phyloP scores from a whole-genome alignment of 306 rosid species.

The Trifolium fragiferum region DNA sequence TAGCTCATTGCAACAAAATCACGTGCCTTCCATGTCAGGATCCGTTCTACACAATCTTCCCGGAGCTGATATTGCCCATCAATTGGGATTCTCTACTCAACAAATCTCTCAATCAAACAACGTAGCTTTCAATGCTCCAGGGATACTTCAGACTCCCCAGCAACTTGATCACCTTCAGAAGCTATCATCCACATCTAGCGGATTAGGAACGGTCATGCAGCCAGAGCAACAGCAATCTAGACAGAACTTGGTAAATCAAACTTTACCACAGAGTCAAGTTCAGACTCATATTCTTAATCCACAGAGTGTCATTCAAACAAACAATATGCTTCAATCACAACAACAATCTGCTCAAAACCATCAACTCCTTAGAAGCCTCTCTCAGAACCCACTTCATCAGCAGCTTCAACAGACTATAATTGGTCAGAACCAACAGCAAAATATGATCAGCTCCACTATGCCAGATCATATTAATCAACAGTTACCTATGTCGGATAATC shows the following conservation, averaged over 20 bases:
- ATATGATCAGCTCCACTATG: slow-evolving; percentile 51
- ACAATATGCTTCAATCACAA: slow-evolving; percentile 55
- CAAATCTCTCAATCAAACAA: slow-evolving; percentile 73
- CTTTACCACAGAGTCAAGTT: slow-evolving; percentile 62
- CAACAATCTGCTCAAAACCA: slow-evolving; percentile 66
- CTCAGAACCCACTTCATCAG: slow-evolving; percentile 60
- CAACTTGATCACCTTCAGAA: slow-evolving; percentile 81
- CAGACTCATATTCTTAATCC: slow-evolving; percentile 76
- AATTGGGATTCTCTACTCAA: slow-evolving; percentile 67
- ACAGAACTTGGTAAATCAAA: slow-evolving; percentile 66
- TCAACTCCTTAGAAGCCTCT: slow-evolving; percentile 62
- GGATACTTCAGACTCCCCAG: slow-evolving; percentile 71
- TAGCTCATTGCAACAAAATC: slow-evolving; percentile 74
- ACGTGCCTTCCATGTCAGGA: slow-evolving; percentile 65
- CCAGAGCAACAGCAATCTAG: slow-evolving; percentile 64
- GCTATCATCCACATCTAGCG: slow-evolving; percentile 53
- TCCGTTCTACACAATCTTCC: slow-evolving; percentile 70
- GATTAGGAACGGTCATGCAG: slow-evolving; percentile 61
- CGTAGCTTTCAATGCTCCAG: slow-evolving; percentile 62
- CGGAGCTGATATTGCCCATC: slow-evolving; percentile 72
- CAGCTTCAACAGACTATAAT: slow-evolving; percentile 58
- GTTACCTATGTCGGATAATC: slow-evolving; percentile 73
- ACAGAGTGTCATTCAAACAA: slow-evolving; percentile 61
- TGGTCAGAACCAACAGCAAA: slow-evolving; percentile 73
- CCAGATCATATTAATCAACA: slow-evolving; percentile 71